Conservation (phyloP, 176 grass and related monocot genomes). For the Eleusine coracana region DNA sequence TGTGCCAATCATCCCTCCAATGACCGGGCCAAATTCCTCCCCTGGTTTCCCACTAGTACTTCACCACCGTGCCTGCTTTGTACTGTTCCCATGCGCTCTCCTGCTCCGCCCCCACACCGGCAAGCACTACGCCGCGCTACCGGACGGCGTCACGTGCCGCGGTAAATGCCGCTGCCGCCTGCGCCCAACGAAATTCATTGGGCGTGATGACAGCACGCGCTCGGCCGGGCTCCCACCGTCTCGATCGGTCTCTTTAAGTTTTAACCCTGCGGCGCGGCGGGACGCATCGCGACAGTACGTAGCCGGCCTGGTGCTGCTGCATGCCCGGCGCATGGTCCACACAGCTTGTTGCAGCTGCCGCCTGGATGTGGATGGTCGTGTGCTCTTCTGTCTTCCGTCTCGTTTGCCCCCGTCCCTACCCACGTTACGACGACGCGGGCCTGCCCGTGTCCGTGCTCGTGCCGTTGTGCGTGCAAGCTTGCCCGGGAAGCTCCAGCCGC, state of each 20-base stretch:
- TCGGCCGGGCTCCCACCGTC: too few relatives aligned
- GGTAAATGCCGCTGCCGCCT: conserved; percentile 32
- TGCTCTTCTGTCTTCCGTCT: conserved; percentile 33
- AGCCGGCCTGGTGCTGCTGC: not conserved
- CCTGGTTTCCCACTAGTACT: not conserved
- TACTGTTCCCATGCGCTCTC: not conserved
- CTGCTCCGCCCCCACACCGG: not conserved
- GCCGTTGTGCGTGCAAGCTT: too few relatives aligned
- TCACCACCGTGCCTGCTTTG: not conserved
- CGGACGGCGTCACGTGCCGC: conserved; percentile 43
- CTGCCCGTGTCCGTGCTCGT: too few relatives aligned
- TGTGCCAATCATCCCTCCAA: too few relatives aligned
- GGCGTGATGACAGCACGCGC: conserved; percentile 3
- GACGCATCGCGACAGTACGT: not conserved
- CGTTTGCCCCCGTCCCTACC: conserved; percentile 55
- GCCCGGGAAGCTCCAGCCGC: not conserved
- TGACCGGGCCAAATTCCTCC: not conserved
- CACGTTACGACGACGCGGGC: not conserved
- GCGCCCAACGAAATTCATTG: not conserved
- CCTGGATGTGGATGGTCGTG: not conserved
- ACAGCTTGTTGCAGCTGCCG: not conserved
- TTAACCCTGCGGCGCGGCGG: conserved; percentile 4
- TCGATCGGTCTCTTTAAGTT: not conserved
- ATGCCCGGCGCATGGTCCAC: not conserved
- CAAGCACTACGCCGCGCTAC: not conserved